Conservation (phyloP, 2,329 filamentous ascomycete genomes). For the Verticillium nubilum region DNA sequence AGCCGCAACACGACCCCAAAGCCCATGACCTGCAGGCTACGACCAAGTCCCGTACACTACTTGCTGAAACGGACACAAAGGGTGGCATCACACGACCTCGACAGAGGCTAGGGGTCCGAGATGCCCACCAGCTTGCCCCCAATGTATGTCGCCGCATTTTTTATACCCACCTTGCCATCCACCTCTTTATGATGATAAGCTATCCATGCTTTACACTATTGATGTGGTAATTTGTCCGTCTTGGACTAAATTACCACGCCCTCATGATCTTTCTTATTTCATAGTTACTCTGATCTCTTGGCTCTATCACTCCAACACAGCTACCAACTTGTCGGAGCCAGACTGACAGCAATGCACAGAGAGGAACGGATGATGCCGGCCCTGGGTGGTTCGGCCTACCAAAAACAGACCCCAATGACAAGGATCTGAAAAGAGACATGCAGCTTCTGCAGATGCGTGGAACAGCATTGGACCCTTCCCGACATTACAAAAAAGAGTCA, state of each 20-base stretch:
- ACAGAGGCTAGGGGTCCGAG: not conserved
- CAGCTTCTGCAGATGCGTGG: constrained; percentile 86
- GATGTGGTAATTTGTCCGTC: constrained; percentile 28
- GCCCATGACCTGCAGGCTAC: constrained; percentile 3
- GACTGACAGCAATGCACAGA: not conserved
- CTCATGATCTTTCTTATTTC: constrained; percentile 48
- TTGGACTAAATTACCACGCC: constrained; percentile 44
- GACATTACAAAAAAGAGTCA: constrained; percentile 83
- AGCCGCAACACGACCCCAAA: not conserved
- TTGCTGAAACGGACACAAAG: not conserved
- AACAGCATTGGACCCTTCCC: constrained; percentile 74
- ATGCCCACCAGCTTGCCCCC: not conserved
- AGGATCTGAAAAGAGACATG: constrained; percentile 81
- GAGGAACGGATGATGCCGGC: constrained; percentile 58
- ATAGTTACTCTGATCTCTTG: constrained; percentile 83
- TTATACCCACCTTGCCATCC: not conserved
- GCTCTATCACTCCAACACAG: no score
- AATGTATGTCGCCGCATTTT: not conserved
- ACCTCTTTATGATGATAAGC: constrained; percentile 31
- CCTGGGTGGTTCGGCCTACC: constrained; percentile 84
- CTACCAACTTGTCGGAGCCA: no score
- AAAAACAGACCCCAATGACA: constrained; percentile 73
- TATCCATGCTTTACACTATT: constrained; percentile 19
- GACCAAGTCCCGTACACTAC: not conserved
- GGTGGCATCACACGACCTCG: not conserved